These are phyloP conservation scores for Aspergillus arachidicola DNA, from an alignment of 2,329 filamentous ascomycete genomes.

Conservation along the genomic window DNA sequence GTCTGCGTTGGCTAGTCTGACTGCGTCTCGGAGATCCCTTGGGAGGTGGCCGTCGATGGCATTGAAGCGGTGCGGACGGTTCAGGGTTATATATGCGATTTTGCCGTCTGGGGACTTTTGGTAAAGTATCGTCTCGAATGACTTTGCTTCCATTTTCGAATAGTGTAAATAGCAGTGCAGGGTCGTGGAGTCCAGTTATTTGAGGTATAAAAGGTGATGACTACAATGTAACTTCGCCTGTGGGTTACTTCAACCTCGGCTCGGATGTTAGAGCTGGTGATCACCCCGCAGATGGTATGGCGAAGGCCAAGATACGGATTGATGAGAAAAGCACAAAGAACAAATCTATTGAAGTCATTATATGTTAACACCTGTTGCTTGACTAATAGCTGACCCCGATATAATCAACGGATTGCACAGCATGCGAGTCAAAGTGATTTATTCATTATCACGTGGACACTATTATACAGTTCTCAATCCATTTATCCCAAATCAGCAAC, in stretches of 20 bases:
- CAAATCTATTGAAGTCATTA: too few species aligned
- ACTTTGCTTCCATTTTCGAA: neutral
- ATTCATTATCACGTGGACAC: too few species aligned
- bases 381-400: too few species aligned
- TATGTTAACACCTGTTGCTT: too few species aligned
- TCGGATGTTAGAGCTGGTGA: neutral
- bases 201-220: neutral
- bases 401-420: too few species aligned
- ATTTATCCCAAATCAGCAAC: neutral
- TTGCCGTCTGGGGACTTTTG: constrained; percentile 4
- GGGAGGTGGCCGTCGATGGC: constrained; percentile 9
- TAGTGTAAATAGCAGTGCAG: too few species aligned
- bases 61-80: constrained; percentile 5
- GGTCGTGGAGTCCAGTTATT: neutral
- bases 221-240: neutral
- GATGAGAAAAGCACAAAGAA: too few species aligned
- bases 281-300: neutral
- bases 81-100: constrained; percentile 12
- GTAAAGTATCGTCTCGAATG: neutral
- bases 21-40: constrained; percentile 1
- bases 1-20: constrained; percentile 5
- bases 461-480: too few species aligned
- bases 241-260: neutral
- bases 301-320: too few species aligned
- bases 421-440: too few species aligned